Evolutionary conservation across 116 monocot species (phyloP).

Genomic region (Thalassia testudinum): DNA sequence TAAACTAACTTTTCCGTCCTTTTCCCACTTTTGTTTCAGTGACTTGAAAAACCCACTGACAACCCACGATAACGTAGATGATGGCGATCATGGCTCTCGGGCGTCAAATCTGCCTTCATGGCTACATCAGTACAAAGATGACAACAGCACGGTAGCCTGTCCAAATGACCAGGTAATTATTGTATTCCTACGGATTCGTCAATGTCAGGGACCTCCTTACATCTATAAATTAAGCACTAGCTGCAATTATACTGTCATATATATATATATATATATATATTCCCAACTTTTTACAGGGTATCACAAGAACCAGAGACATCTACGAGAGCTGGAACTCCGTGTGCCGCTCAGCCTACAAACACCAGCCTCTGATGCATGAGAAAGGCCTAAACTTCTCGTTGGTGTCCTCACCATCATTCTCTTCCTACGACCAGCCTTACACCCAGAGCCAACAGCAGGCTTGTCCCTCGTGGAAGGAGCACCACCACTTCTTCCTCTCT

Average conservation of each 20-base stretch:
- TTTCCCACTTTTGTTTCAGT: constrained; percentile 2
- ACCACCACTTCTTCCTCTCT: constrained; percentile 3
- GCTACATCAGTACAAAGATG: constrained; percentile 57
- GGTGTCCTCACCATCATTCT: constrained; percentile 31
- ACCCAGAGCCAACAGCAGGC: constrained; percentile 11
- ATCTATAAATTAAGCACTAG: too few species aligned
- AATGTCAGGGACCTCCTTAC: too few species aligned
- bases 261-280: background rate
- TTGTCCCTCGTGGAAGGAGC: constrained; percentile 21
- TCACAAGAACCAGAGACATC: constrained; percentile 9
- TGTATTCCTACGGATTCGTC: background rate
- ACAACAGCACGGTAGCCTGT: constrained; percentile 17
- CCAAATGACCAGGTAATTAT: constrained; percentile 31
- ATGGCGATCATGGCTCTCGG: constrained; percentile 13
- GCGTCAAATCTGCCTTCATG: constrained; percentile 52
- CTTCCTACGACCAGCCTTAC: constrained; percentile 8
- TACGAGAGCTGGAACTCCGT: constrained; percentile 28
- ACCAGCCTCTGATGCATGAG: constrained; percentile 21
- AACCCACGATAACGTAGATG: background rate
- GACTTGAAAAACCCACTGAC: constrained; percentile 2
- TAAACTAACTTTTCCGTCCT: background rate
- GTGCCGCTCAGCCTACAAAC: constrained; percentile 21
- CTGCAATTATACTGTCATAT: too few species aligned
- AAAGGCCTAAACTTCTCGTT: constrained; percentile 34
- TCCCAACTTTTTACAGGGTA: constrained; percentile 11